Base-by-base conservation (phyloP, 2,329 filamentous ascomycete genomes). In the Botrytis squamosa region DNA sequence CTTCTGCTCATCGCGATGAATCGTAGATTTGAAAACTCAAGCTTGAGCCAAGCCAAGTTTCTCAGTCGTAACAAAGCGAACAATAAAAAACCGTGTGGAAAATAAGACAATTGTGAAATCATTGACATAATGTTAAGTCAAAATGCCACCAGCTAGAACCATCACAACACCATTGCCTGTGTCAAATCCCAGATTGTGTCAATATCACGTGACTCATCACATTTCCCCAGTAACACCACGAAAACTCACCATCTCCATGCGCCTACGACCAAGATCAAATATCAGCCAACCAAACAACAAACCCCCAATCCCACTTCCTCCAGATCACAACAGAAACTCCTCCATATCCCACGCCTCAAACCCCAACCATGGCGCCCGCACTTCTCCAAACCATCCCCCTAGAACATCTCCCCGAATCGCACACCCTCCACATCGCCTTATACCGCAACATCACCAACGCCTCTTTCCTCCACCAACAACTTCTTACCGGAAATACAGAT, bases 401-500 rank as follows among this genome's bases (percentile, higher is more conserved):
- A 49, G 91, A 96, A 75, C 94, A 98, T 82, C 84, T 97, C 62
- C 92, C 93, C 1, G 80, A 85, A 10, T 85, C 86, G 42, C 86
- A 94, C 81, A 86, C 88, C 10, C 85, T 97, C 44, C 90, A 96
- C 82, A 84, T 93, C 68, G 91, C 89, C 62, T 84, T 97, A 46
- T 98, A 96, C 84, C 88, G 85, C 36, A 85, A 93, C 81, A 89
- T 98, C 73, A 82, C 88, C 75, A 99, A 99, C 82, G 88, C 94
- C 18, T 83, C 88, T 0, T 94, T 92, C 80, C 86, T 99, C 62
- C 91, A 94, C 70, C 86, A 91, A 78, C 95, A 98, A 84, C 89
- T 99, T 8, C 86, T 98, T n/a, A 88, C 89, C 9, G 92, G 93
- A 70, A 97, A 98, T 81, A 80, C 89, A 18, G 91, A 91, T 14